Evolutionary conservation across 306 rosid species (phyloP).

Genomic region (Erythrophleum fordii): DNA sequence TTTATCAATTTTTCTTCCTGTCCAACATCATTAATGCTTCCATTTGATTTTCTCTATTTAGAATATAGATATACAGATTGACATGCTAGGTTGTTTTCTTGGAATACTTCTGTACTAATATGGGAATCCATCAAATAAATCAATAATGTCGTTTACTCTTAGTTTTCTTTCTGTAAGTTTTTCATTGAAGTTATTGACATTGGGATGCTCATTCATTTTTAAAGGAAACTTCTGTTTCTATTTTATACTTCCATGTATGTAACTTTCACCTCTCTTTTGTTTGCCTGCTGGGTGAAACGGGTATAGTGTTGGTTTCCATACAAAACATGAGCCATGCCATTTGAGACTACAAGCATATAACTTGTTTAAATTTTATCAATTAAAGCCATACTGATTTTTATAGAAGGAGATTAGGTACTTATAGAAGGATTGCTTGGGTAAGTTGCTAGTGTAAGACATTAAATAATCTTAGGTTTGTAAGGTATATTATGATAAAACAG

Average conservation of each 20-base stretch:
- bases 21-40: not conserved
- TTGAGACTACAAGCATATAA: not conserved
- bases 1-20: not conserved
- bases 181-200: conserved; percentile 28
- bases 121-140: not conserved
- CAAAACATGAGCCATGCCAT: not conserved
- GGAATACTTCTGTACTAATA: not conserved
- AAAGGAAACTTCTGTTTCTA: not conserved
- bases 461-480: not conserved
- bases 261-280: not conserved
- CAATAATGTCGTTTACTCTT: not conserved
- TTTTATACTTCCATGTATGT: not conserved
- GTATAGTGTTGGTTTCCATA: not conserved
- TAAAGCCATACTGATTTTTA: not conserved
- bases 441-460: not conserved
- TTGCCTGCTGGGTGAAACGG: not conserved
- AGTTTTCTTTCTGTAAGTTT: not conserved
- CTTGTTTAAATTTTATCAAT: not conserved
- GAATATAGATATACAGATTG: not conserved
- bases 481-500: not conserved
- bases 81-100: not conserved
- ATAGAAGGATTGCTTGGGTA: not conserved
- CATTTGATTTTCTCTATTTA: not conserved
- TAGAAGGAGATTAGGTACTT: not conserved
- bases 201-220: conserved; percentile 3